Evolutionary conservation across 2,329 filamentous ascomycete genomes (phyloP).

Genomic region (Simplicillium aogashimaense): DNA sequence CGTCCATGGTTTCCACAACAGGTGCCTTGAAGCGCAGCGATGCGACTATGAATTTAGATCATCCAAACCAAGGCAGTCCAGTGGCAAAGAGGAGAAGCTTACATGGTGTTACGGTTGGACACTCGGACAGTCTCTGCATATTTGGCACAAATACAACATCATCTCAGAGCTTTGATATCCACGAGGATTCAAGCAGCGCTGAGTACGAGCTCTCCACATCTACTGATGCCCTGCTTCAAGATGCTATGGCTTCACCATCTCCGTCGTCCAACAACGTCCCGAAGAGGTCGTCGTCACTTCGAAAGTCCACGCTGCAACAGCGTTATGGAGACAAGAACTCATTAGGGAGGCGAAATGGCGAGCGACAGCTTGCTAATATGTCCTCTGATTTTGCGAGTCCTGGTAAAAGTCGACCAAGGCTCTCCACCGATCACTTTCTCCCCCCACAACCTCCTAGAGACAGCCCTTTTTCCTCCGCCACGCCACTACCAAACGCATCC

Average conservation of each 20-base stretch:
- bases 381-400: constrained; percentile 46
- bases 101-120: constrained; percentile 59
- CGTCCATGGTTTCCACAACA: constrained; percentile 29
- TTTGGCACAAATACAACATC: constrained; percentile 51
- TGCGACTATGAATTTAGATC: constrained; percentile 78
- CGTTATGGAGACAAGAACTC: constrained; percentile 61
- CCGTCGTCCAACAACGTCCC: constrained; percentile 42
- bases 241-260: constrained; percentile 32
- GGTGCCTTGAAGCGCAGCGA: constrained; percentile 91
- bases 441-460: constrained; percentile 53
- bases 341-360: constrained; percentile 49
- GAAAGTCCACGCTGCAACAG: constrained; percentile 82
- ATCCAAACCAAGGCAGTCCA: constrained; percentile 68
- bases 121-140: constrained; percentile 56
- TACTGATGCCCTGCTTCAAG: constrained; percentile 21
- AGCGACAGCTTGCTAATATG: constrained; percentile 42
- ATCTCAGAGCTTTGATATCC: constrained; percentile 39
- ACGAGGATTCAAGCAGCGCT: constrained; percentile 30
- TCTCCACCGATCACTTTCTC: constrained; percentile 71
- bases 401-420: constrained; percentile 55
- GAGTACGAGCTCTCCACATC: constrained; percentile 44
- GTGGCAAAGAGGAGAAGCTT: constrained; percentile 85
- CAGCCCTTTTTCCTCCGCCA: constrained; percentile 50
- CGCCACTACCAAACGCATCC: constrained; percentile 41
- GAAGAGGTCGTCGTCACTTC: constrained; percentile 64